Evolutionary conservation across 2,329 filamentous ascomycete genomes (phyloP), one percentile per base, ranked within the genome.

Genomic region (Neopestalotiopsis sp.): DNA sequence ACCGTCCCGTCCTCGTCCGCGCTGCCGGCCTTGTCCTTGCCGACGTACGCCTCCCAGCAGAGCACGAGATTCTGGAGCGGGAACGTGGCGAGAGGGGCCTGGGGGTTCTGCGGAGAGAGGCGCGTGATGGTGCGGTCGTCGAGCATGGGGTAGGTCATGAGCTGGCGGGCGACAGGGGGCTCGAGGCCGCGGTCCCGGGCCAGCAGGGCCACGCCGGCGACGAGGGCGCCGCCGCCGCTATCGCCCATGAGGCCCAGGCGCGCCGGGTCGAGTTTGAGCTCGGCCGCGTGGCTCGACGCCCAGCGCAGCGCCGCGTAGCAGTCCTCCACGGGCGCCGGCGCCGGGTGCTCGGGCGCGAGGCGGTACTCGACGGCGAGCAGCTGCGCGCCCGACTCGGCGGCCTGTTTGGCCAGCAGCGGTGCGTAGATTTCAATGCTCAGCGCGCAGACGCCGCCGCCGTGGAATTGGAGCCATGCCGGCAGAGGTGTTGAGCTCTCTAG

Each of bases 221-320:
- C 86, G 9, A 89, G 77, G 62, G 86, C 86, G 0, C 85, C 87
- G 2, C 87, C 87, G 0, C 86, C 87, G 49, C 84, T 86, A 70
- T 88, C 86, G 9, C 87, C 86, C 70, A 83, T 83, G 14, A 88
- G 77, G 3, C 86, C 82, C 53, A 89, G 82, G 28, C 84, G 84
- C 0, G 84, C 79, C 2, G 78, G 73, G 20, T 79, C 75, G 40
- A 86, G 80, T 3, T 82, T 82, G 2, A 79, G 68, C 40, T 69
- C 68, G 0, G 72, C 69, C 2, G 74, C 73, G 63, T 78, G 73
- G 0, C 67, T 56, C 2, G 71, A 69, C 1, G 78, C 42, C 76
- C 76, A 80, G 14, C 67, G 32, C 1, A 81, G 69, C 1, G 70
- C 76, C 0, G 76, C 77, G 67, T 81, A 81, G 69, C 76, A 77